Conservation (phyloP, 192 early-diverging fungal genomes). For the Funneliformis mosseae region DNA sequence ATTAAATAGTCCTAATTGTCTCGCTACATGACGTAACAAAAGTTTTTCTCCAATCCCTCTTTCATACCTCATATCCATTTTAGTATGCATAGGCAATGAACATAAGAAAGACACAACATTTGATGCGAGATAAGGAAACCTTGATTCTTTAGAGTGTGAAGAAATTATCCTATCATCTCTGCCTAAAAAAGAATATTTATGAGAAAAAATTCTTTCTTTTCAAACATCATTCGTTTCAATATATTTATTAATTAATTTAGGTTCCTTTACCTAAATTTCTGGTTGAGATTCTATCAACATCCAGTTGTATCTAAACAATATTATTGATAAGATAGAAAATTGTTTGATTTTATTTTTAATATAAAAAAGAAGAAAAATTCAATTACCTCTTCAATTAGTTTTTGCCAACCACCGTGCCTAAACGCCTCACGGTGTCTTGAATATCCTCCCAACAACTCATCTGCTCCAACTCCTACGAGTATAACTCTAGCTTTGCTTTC, state of each 20-base stretch:
- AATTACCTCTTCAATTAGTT: slow-evolving; percentile 64
- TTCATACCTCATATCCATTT: slow-evolving; percentile 78
- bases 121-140: slow-evolving; percentile 85
- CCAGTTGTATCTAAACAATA: slow-evolving; percentile 65
- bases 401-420: slow-evolving; percentile 61
- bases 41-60: slow-evolving; percentile 91
- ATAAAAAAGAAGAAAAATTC: background rate
- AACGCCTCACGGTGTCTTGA: slow-evolving; percentile 81
- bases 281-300: slow-evolving; percentile 81
- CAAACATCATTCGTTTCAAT: background rate
- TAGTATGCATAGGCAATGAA: slow-evolving; percentile 71
- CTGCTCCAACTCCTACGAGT: slow-evolving; percentile 88
- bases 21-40: slow-evolving; percentile 75
- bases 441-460: slow-evolving; percentile 94
- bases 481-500: slow-evolving; percentile 73
- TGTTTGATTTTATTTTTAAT: background rate
- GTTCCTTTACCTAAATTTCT: slow-evolving; percentile 71
- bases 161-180: slow-evolving; percentile 93
- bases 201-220: too few species aligned
- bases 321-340: background rate
- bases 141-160: slow-evolving; percentile 80
- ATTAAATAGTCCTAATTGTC: slow-evolving; percentile 64
- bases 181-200: too few species aligned
- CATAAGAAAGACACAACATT: slow-evolving; percentile 69
- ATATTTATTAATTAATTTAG: background rate